These are phyloP conservation scores for Phytophthora sp. DNA, from an alignment of 352 stramenopile genomes.

Conservation along the genomic window DNA sequence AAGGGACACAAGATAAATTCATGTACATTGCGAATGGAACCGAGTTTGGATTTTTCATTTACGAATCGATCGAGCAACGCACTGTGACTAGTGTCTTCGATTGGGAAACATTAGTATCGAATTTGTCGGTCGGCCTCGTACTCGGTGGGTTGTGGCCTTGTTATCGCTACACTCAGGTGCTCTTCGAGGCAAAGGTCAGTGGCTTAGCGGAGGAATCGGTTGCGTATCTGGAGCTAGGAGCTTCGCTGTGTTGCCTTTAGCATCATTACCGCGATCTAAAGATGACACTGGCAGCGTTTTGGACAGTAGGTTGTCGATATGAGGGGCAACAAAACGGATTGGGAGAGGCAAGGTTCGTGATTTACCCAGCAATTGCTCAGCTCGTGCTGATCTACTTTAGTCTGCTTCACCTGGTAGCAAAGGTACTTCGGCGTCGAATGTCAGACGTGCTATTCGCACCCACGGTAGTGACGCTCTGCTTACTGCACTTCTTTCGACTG, in stretches of 20 bases:
- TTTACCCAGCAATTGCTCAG: constrained; percentile 26
- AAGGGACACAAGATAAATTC: background rate
- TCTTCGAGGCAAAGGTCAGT: background rate
- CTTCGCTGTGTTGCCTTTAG: background rate
- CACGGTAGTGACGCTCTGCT: constrained; percentile 26
- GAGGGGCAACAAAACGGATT: constrained; percentile 38
- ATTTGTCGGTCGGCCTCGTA: background rate
- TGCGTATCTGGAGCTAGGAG: background rate
- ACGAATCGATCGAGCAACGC: background rate
- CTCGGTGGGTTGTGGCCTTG: background rate
- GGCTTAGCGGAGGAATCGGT: background rate
- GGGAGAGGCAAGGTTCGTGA: constrained; percentile 38
- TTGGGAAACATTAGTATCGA: constrained; percentile 8
- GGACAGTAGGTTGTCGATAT: constrained; percentile 36
- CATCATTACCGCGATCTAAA: background rate
- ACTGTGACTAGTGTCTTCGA: background rate
- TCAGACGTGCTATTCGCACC: constrained; percentile 39
- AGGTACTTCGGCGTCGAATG: constrained; percentile 33
- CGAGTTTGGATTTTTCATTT: constrained; percentile 5
- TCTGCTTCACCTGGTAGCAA: constrained; percentile 39
- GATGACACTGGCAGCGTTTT: constrained; percentile 13
- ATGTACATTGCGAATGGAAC: constrained; percentile 11
- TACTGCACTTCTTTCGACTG: constrained; percentile 33
- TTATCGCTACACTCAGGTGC: background rate
- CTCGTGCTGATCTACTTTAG: constrained; percentile 33